Evolutionary conservation across 805 yeast genomes (phyloP).

Genomic region (Saccharomycopsis sp.): DNA sequence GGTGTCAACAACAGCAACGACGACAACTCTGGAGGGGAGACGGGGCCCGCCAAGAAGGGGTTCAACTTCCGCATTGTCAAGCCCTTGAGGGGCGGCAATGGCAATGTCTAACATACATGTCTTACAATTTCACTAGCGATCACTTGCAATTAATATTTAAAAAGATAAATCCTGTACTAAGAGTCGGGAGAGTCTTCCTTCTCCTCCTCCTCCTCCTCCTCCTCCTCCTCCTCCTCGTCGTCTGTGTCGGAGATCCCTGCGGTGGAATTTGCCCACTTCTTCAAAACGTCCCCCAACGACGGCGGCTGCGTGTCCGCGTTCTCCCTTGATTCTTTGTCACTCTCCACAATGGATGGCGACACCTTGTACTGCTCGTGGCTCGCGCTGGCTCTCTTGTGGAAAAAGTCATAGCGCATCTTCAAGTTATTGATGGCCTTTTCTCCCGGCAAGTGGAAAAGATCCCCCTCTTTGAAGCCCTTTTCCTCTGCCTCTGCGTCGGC

Average conservation of each 20-base stretch:
- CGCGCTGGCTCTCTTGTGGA: background rate
- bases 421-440: constrained; percentile 6
- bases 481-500: constrained; percentile 12
- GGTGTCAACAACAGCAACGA: background rate
- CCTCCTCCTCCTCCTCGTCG: constrained; percentile 10
- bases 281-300: constrained; percentile 15
- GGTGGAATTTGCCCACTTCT: constrained; percentile 21
- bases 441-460: constrained; percentile 10
- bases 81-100: constrained; percentile 47
- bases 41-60: constrained; percentile 27
- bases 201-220: too few relatives aligned
- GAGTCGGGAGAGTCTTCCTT: too few relatives aligned
- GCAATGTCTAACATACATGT: too few relatives aligned
- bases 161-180: too few relatives aligned
- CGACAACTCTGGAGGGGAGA: constrained; percentile 1
- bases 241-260: constrained; percentile 20
- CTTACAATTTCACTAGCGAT: too few relatives aligned
- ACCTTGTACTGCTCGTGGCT: background rate
- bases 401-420: too few relatives aligned
- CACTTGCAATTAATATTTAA: too few relatives aligned
- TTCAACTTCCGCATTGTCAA: constrained; percentile 52
- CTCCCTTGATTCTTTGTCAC: background rate
- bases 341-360: too few relatives aligned
- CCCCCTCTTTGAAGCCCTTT: constrained; percentile 16
- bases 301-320: constrained; percentile 19